A percentile compares a stretch with the other conserved stretches of the same genome.
Conservation (phyloP, 2,329 filamentous ascomycete species). For the Colletotrichum melonis region DNA sequence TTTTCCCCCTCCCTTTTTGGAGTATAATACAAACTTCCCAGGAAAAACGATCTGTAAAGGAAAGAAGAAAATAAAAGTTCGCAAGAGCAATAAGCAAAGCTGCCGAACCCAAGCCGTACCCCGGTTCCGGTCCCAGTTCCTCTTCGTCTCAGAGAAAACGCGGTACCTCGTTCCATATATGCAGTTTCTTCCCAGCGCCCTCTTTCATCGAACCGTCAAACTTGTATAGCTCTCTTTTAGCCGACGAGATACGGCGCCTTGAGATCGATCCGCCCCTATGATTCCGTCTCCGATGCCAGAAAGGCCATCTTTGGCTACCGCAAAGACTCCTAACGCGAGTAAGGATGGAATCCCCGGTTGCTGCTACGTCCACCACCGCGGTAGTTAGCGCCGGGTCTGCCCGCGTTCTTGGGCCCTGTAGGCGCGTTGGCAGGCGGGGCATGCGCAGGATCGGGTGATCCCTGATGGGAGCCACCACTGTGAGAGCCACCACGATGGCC, state of each 20-base stretch:
- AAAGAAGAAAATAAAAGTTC: neutral
- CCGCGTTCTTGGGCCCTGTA: slow-evolving; percentile 95
- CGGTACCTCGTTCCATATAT: neutral
- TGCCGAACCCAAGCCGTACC: slow-evolving; percentile 11
- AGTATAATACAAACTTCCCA: slow-evolving; percentile 5
- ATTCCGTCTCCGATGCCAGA: neutral
- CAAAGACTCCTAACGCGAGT: slow-evolving; percentile 52
- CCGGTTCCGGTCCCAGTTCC: neutral
- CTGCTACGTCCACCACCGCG: slow-evolving; percentile 86
- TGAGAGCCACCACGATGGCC: slow-evolving; percentile 47
- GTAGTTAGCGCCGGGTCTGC: slow-evolving; percentile 91
- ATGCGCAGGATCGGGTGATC: slow-evolving; percentile 56
- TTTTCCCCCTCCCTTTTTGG: neutral
- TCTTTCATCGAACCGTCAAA: neutral
- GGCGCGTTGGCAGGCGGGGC: slow-evolving; percentile 73
- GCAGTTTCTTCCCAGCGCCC: neutral
- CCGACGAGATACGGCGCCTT: neutral
- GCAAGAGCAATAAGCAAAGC: neutral
- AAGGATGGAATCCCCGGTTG: slow-evolving; percentile 83
- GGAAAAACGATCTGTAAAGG: neutral
- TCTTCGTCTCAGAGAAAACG: neutral
- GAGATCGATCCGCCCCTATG: neutral
- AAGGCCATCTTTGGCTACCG: neutral
- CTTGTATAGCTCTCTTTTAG: neutral
- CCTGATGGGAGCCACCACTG: slow-evolving; percentile 55